A percentile compares a stretch with the other conserved stretches of the same genome.
These are phyloP conservation scores for Ilex aquifolium DNA, from an alignment of 257 asterid species.

Conservation along the genomic window DNA sequence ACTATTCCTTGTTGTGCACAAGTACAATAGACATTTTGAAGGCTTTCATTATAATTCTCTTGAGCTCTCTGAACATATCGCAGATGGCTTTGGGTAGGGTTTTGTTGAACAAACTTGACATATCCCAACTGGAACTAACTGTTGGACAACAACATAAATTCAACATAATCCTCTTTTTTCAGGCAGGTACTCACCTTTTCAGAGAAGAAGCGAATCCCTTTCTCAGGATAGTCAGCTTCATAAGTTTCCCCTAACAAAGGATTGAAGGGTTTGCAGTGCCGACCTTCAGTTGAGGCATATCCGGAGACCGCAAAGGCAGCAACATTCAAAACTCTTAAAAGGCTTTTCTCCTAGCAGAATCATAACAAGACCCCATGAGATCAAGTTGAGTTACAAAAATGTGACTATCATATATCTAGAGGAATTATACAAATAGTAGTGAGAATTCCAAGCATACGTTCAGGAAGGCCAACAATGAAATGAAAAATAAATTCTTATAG, in stretches of 20 bases:
- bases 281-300: slow-evolving; percentile 91
- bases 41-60: not conserved
- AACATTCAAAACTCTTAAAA: slow-evolving; percentile 69
- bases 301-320: slow-evolving; percentile 98
- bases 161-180: not conserved
- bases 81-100: not conserved
- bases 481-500: too few relatives aligned
- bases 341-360: slow-evolving; percentile 68
- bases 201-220: slow-evolving; percentile 78
- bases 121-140: too few relatives aligned
- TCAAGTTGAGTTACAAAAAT: not conserved
- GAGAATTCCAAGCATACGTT: too few relatives aligned
- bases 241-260: slow-evolving; percentile 94
- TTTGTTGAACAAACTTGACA: not conserved
- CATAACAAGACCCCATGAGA: slow-evolving; percentile 5
- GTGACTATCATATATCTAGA: not conserved
- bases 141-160: not conserved
- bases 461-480: too few relatives aligned
- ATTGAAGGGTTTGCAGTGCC: slow-evolving; percentile 91
- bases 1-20: too few relatives aligned
- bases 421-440: too few relatives aligned
- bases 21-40: not conserved
- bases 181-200: slow-evolving; percentile 55
- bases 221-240: slow-evolving; percentile 93
- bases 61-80: not conserved